These are phyloP conservation scores for Stagonosporopsis chrysanthemi DNA, from an alignment of 2,329 filamentous ascomycete species.

Conservation along the genomic window DNA sequence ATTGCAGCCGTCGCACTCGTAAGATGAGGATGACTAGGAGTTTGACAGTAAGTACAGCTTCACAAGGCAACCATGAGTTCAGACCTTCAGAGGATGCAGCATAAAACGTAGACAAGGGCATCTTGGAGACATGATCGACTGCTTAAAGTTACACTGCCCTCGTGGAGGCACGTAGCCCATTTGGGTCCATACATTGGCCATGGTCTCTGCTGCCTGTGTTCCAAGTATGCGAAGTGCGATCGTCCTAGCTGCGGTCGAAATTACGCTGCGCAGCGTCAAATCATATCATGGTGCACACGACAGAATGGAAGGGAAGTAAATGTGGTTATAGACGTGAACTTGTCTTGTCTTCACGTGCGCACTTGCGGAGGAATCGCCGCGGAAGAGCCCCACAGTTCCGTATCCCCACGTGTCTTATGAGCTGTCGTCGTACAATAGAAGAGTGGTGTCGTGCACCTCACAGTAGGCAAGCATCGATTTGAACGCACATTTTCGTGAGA, in stretches of 20 bases:
- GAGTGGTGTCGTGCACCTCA: neutral
- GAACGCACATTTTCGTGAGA: neutral
- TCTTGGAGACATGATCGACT: slow-evolving; percentile 53
- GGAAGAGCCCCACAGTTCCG: slow-evolving; percentile 8
- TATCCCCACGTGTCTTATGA: neutral
- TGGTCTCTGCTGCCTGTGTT: slow-evolving; percentile 14
- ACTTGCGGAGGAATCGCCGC: neutral
- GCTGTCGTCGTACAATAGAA: neutral
- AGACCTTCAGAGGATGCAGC: slow-evolving; percentile 63
- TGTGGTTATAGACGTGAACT: slow-evolving; percentile 19
- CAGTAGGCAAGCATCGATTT: neutral
- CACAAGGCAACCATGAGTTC: neutral
- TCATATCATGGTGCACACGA: slow-evolving; percentile 3
- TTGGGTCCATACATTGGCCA: slow-evolving; percentile 57
- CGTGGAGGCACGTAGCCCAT: slow-evolving; percentile 61
- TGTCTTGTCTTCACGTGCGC: slow-evolving; percentile 35
- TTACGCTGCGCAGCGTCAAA: neutral
- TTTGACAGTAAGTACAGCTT: neutral
- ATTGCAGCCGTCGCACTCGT: slow-evolving; percentile 63
- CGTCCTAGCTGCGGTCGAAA: neutral
- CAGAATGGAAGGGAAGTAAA: neutral
- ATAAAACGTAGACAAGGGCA: slow-evolving; percentile 65
- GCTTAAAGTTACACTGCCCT: slow-evolving; percentile 60
- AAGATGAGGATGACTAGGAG: slow-evolving; percentile 56
- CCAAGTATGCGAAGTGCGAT: neutral